phyloP scores from a whole-genome alignment of 768 basidiomycete genomes.

The Gloeostereum incarnatum region DNA sequence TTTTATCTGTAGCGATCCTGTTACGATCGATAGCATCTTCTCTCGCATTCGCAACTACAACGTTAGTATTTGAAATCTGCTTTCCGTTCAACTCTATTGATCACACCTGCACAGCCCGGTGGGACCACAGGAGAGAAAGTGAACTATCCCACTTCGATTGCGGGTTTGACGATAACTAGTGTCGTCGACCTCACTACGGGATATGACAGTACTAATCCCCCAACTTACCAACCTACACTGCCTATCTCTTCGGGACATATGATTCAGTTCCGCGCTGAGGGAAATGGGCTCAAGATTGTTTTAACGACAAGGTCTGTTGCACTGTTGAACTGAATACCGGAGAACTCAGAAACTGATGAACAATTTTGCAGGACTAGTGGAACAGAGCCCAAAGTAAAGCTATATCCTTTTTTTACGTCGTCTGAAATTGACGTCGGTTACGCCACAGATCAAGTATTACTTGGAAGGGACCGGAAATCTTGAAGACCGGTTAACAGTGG shows the following conservation, averaged over 20 bases:
- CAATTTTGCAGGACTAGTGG: slow-evolving; percentile 59
- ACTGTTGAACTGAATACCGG: background rate
- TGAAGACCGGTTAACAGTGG: slow-evolving; percentile 32
- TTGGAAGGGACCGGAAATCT: slow-evolving; percentile 63
- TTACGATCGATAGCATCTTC: slow-evolving; percentile 65
- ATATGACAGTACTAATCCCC: slow-evolving; percentile 71
- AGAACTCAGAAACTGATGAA: slow-evolving; percentile 3
- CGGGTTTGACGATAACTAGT: slow-evolving; percentile 45
- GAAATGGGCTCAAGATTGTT: slow-evolving; percentile 38
- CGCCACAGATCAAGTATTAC: slow-evolving; percentile 72
- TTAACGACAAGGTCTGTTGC: slow-evolving; percentile 57
- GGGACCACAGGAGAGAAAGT: slow-evolving; percentile 11
- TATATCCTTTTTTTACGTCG: background rate
- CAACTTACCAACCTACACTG: slow-evolving; percentile 47
- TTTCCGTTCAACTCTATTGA: slow-evolving; percentile 2
- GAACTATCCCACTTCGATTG: slow-evolving; percentile 55
- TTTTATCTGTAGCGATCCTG: slow-evolving; percentile 63
- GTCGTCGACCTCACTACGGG: slow-evolving; percentile 72
- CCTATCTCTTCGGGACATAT: slow-evolving; percentile 78
- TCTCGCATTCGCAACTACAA: slow-evolving; percentile 49
- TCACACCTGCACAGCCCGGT: background rate
- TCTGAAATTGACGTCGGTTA: slow-evolving; percentile 1
- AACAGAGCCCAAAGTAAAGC: slow-evolving; percentile 76
- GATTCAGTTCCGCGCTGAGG: slow-evolving; percentile 67
- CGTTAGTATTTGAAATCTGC: slow-evolving; percentile 15